Percentiles rank a stretch among this genome's conserved stretches.
Conservation (phyloP, 208 protist species). For the Histomonas meleagridis region DNA sequence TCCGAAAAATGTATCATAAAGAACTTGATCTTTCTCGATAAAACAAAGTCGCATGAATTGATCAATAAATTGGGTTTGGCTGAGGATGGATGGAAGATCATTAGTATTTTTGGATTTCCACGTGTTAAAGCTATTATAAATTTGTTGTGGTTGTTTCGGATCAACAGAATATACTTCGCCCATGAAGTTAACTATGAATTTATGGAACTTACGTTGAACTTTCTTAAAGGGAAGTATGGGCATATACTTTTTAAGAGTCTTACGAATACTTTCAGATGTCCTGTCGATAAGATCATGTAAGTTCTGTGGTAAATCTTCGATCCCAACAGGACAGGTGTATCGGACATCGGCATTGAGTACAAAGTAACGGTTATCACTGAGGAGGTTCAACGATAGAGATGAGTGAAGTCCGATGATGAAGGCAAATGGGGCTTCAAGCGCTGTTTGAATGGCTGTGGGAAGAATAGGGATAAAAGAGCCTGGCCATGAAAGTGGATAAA, state of each 20-base stretch:
- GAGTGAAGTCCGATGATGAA: slow-evolving; percentile 5
- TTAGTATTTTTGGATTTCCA: neutral
- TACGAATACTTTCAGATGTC: neutral
- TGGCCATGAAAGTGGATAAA: slow-evolving; percentile 11
- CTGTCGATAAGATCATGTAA: neutral
- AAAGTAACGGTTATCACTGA: neutral
- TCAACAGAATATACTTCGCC: neutral
- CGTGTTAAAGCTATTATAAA: neutral
- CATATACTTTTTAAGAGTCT: neutral
- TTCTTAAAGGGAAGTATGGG: neutral
- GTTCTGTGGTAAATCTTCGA: neutral
- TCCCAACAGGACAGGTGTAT: neutral
- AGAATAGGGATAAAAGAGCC: slow-evolving; percentile 11
- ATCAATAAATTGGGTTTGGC: neutral
- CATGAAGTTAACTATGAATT: neutral
- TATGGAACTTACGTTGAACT: neutral
- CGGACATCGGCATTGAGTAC: neutral
- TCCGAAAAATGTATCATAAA: no score
- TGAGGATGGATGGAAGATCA: neutral
- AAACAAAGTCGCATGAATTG: no score
- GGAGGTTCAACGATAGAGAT: neutral
- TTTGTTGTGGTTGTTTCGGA: neutral
- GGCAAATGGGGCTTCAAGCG: neutral
- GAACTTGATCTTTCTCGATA: no score
- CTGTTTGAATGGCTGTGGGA: neutral